Evolutionary conservation across 2,329 filamentous ascomycete genomes (phyloP), one percentile per base, ranked within the genome.

Genomic region (Penicillium sp.): DNA sequence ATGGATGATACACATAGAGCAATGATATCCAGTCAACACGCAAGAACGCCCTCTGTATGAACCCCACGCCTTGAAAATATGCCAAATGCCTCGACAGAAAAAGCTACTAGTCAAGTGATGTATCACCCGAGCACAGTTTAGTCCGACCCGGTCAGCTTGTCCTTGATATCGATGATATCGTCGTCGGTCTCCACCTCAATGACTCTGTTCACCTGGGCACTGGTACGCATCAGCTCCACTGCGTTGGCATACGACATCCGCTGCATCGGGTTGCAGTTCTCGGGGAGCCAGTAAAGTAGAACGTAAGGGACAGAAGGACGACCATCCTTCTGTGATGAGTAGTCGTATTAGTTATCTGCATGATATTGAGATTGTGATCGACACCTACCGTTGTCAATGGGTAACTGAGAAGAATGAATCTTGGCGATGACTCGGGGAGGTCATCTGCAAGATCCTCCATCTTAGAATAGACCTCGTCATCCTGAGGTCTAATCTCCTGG

Each of bases 171-270:
- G 61, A 89, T 86, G 63, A 97, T 70, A 50, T 97, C 93, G 50
- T 96, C 91, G 3, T 83, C 82, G 18, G 83, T 86, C 63, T 89
- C 85, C 45, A 97, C 85, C 73, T 97, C 93, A 58, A 99, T 84
- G 24, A 97, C 88, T 63, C 84, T 85, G 50, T 88, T 88, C n/a
- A 92, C 92, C 77, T 97, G 92, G 55, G 90, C 90, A 50, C 90
- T 95, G 69, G 90, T 96, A 60, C 92, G 86, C 88, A 97, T 92
- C 72, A 97, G 76, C 77, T 99, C 94, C 76, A 97, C 96, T 41
- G 94, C 94, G 38, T 92, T 89, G 29, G 94, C 94, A 72, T 97
- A 99, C 70, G 94, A 79, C 94, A 97, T 97, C 63, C 90, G 86
- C 69, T 89, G 79, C 69, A 92, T 89, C 62, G 83, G 85, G 72